Evolutionary conservation across 202 grass and related monocot species (phyloP), one percentile per base, ranked within the genome.

Genomic region (Zoysia matrella): DNA sequence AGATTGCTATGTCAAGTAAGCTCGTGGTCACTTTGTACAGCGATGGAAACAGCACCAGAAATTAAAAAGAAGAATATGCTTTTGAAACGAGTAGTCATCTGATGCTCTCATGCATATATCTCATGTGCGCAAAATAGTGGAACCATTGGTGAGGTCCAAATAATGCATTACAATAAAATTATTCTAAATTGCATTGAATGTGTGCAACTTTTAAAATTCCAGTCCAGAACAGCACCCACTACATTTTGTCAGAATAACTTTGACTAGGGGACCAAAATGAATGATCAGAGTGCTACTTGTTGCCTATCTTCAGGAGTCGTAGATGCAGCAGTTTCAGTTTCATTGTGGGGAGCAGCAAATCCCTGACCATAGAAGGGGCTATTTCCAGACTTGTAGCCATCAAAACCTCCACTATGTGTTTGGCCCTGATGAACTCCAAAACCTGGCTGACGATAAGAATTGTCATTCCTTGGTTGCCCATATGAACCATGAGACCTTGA

Each of bases 341-440:
- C 73, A 84, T 41, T 56, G 15, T 76, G 60, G 57, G 75, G 13
- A 78, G 68, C 52, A 86, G 22, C 53, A 62, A 64, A 74, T 41
- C 69, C 68, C 8, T 50, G 69, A 16, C 68, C 84, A 81, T 86
- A 64, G 18, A 80, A 71, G 10, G 76, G 42, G 8, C 49, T 60
- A 11, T 67, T 80, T 46, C 22, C 84, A 30, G 22, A 30, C 22
- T 30, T 30, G 22, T 30, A 30, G 22, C 22, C 22, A 30, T 30
- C 22, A 30, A 60, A 60, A 30, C 41, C 15, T 43, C 51, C 65
- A 56, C 52, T 42, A 67, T 55, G 53, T 55, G 13, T 15, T 55
- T 44, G 77, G 39, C 52, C 15, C 6, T 61, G 11, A 69, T 71
- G 76, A 61, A 74, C 56, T 65, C 43, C 83, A 75, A 78, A 83